Evolutionary conservation across 176 grass and related monocot species (phyloP).

Genomic region (Areca catechu): DNA sequence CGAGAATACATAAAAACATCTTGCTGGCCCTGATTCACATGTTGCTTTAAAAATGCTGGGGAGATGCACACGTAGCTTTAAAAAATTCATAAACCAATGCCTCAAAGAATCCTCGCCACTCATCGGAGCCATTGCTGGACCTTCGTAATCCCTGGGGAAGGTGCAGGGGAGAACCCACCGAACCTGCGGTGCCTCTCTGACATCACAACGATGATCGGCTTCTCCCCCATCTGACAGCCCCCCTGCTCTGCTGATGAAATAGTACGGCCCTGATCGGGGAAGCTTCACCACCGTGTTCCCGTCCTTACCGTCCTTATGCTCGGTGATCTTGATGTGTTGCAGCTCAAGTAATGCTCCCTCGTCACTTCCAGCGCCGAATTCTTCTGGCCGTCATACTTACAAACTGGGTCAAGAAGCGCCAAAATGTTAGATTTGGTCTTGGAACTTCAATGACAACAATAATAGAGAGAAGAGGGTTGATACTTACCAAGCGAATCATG

Average conservation of each 20-base stretch:
- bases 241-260: constrained; percentile 18
- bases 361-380: constrained; percentile 40
- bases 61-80: too few species aligned
- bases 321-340: constrained; percentile 26
- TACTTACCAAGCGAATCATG: constrained; percentile 33
- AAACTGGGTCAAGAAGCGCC: constrained; percentile 13
- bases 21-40: too few species aligned
- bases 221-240: constrained; percentile 21
- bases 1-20: too few species aligned
- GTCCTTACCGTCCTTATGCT: constrained; percentile 24
- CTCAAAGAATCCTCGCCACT: neutral
- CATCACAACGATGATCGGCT: constrained; percentile 26
- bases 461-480: neutral
- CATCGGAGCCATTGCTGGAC: constrained; percentile 10
- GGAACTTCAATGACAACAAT: too few species aligned
- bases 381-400: constrained; percentile 30
- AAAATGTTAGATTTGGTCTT: neutral
- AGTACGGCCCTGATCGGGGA: constrained; percentile 25
- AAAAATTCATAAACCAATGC: too few species aligned
- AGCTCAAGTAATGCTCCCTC: constrained; percentile 30
- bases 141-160: constrained; percentile 3
- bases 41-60: too few species aligned
- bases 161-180: neutral
- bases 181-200: constrained; percentile 12
- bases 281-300: constrained; percentile 1